Percentiles rank a stretch among this genome's conserved stretches.
Conservation (phyloP, 2,329 filamentous ascomycete genomes). For the Bipolaris sorokiniana region DNA sequence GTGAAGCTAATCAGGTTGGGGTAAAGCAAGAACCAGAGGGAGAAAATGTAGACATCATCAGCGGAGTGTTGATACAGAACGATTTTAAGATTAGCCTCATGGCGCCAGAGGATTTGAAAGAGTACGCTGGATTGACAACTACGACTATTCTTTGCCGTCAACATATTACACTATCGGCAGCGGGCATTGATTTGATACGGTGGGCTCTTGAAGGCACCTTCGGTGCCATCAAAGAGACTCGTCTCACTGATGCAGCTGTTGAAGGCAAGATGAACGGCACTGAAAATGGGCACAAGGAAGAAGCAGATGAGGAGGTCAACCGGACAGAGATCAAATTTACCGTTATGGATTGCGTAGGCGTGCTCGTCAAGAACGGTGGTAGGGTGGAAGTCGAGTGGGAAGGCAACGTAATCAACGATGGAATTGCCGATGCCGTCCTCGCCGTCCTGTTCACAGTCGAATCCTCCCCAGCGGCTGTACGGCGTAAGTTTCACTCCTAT, state of each 20-base stretch:
- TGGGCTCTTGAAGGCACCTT: constrained; percentile 97
- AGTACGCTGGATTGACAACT: constrained; percentile 96
- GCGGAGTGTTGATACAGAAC: constrained; percentile 92
- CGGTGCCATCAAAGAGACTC: constrained; percentile 68
- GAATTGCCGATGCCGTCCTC: constrained; percentile 96
- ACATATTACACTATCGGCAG: constrained; percentile 83
- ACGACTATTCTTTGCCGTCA: constrained; percentile 94
- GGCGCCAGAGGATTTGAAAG: constrained; percentile 92
- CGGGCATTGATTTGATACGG: constrained; percentile 86
- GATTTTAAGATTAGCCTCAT: constrained; percentile 97
- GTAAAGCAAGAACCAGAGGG: constrained; percentile 23
- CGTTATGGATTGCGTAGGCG: constrained; percentile 88
- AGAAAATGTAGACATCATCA: constrained; percentile 66
- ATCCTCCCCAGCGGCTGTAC: constrained; percentile 91
- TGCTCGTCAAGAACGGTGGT: constrained; percentile 77
- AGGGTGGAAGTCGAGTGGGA: constrained; percentile 96
- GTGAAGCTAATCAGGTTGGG: constrained; percentile 21
- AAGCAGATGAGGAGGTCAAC: constrained; percentile 69
- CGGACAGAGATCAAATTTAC: constrained; percentile 62
- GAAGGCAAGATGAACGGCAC: constrained; percentile 48
- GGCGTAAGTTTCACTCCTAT: constrained; percentile 64
- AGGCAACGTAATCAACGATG: constrained; percentile 96
- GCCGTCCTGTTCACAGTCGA: constrained; percentile 91
- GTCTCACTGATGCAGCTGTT: constrained; percentile 39
- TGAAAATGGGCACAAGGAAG: constrained; percentile 53